Base-by-base conservation (phyloP, 2,329 filamentous ascomycete genomes). In the Bretziella fagacearum region DNA sequence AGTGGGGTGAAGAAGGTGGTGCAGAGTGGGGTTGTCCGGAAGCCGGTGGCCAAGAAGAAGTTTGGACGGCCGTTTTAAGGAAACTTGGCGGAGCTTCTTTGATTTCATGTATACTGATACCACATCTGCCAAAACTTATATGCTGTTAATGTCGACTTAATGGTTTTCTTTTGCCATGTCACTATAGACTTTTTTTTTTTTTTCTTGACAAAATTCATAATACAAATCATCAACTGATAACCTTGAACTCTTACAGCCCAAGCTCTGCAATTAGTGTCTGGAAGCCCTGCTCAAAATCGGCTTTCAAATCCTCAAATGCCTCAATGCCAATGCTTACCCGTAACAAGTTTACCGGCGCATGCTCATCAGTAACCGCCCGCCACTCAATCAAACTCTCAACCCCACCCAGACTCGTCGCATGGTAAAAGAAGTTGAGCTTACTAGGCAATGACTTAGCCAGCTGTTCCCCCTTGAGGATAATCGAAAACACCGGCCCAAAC, bases 311-410 rank as follows among this genome's bases (percentile, higher is more conserved):
- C 61, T 91, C 81, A 69, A 82, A 81, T 40, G 73, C 75, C 67
- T 98, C 91, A 26, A 95, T 72, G 0, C 91, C 91, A 27, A 95
- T 65, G 60, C 87, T 95, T 25, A 98, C 65, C 44, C 91, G 67
- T 61, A 95, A 57, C 59, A 96, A 61, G 49, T 74, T 68, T 57
- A 69, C 73, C 58, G 93, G 84, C 32, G 93, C 78, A 1, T 60
- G 68, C 2, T 63, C 56, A 66, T 98, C 91, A 50, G 78, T 80
- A 84, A 98, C 91, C 41, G 81, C 75, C 50, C 91, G 71, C 91
- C 91, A 98, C 71, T 98, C 91, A 55, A 98, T 87, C 66, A 96
- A 63, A 57, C 84, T 91, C 71, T 96, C 91, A 7, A 96, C 85
- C 3, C 91, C 89, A 2, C 91, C 91, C 23, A 96, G 63, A 60